phyloP scores from a whole-genome alignment of 192 early-diverging fungal species.

The Backusella liffmaniae region DNA sequence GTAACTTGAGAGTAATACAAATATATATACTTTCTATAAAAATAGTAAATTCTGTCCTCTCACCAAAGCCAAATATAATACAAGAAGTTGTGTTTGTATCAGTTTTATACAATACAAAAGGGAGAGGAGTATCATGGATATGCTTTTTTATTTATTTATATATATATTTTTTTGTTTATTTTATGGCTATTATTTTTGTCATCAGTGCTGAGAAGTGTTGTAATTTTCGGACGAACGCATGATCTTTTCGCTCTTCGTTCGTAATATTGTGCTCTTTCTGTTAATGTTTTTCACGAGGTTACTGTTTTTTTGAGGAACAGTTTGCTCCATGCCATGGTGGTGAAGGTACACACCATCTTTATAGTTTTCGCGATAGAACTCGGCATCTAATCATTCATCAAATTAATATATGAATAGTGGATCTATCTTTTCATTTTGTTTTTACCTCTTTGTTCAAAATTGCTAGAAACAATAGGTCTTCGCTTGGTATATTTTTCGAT shows the following conservation, averaged over 20 bases:
- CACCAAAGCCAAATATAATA: background rate
- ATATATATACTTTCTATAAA: background rate
- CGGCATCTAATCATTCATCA: slow-evolving; percentile 16
- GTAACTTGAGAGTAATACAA: background rate
- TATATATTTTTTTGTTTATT: background rate
- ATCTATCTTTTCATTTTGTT: background rate
- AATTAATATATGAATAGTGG: too few species aligned
- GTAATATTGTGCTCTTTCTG: slow-evolving; percentile 22
- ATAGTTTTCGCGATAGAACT: slow-evolving; percentile 30
- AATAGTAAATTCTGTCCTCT: background rate
- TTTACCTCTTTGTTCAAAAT: slow-evolving; percentile 31
- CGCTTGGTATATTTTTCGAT: slow-evolving; percentile 31
- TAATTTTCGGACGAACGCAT: slow-evolving; percentile 31
- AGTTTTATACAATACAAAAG: background rate
- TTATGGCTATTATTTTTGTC: background rate
- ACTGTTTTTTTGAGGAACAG: background rate
- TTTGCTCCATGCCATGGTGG: background rate
- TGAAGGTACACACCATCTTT: slow-evolving; percentile 29
- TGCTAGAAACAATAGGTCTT: slow-evolving; percentile 20
- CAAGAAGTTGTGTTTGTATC: background rate
- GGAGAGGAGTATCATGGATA: background rate
- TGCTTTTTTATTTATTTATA: background rate
- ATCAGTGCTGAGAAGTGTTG: slow-evolving; percentile 3
- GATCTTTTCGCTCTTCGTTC: slow-evolving; percentile 28
- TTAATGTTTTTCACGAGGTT: background rate